Evolutionary conservation across 1,284 basidiomycete species (phyloP).

Genomic region (Singerocomus inundabilis): DNA sequence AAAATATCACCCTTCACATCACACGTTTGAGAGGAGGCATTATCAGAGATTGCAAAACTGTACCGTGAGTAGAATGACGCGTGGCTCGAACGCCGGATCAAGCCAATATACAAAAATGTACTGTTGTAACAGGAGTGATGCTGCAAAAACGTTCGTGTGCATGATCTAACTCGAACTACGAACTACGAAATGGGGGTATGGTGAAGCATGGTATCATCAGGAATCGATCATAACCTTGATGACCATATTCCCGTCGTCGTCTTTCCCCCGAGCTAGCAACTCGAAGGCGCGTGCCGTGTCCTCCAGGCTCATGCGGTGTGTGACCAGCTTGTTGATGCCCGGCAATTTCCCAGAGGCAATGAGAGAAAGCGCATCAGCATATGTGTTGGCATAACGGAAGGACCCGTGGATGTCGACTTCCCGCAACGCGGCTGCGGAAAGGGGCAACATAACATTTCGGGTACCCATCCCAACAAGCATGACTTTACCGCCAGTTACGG

Average conservation of each 20-base stretch:
- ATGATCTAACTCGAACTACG: slow-evolving; percentile 5
- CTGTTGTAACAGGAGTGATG: slow-evolving; percentile 15
- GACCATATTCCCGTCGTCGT: slow-evolving; percentile 76
- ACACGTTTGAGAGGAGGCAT: not conserved
- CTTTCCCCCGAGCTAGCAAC: slow-evolving; percentile 70
- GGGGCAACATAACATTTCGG: slow-evolving; percentile 78
- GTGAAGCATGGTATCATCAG: slow-evolving; percentile 13
- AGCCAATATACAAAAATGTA: slow-evolving; percentile 10
- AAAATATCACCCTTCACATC: not conserved
- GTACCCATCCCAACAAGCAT: slow-evolving; percentile 96
- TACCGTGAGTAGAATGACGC: slow-evolving; percentile 26
- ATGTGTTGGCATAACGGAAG: slow-evolving; percentile 89
- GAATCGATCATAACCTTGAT: slow-evolving; percentile 80
- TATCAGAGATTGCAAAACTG: slow-evolving; percentile 7
- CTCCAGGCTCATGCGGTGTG: slow-evolving; percentile 72
- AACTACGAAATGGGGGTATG: slow-evolving; percentile 1
- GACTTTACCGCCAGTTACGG: slow-evolving; percentile 81
- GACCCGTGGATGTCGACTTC: slow-evolving; percentile 94
- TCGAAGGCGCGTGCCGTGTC: slow-evolving; percentile 77
- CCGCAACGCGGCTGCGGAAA: slow-evolving; percentile 77
- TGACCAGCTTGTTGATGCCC: slow-evolving; percentile 75
- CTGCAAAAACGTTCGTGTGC: slow-evolving; percentile 8
- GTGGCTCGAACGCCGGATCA: slow-evolving; percentile 11
- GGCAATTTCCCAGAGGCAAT: slow-evolving; percentile 64
- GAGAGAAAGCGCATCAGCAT: slow-evolving; percentile 79